Percentiles rank a stretch among this genome's conserved stretches.
phyloP scores from a whole-genome alignment of 768 basidiomycete genomes.

The Amylocystis lapponica region DNA sequence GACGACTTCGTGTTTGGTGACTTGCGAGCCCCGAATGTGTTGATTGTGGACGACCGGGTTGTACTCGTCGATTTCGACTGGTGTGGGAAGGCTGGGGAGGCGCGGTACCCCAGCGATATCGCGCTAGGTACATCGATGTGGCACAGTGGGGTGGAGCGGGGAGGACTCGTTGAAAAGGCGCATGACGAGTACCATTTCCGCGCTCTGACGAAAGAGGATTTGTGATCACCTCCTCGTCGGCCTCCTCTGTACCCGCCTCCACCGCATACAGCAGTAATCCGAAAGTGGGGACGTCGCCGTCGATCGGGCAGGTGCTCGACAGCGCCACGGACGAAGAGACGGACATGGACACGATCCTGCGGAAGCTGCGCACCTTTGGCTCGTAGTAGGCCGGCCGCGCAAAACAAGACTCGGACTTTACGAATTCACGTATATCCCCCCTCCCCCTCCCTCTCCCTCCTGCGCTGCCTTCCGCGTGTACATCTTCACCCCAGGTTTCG shows the following conservation, averaged over 20 bases:
- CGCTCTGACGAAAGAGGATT: background rate
- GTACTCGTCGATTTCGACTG: slow-evolving; percentile 5
- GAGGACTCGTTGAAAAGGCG: slow-evolving; percentile 5
- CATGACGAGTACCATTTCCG: slow-evolving; percentile 5
- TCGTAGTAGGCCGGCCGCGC: background rate
- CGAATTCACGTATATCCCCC: background rate
- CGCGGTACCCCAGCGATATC: slow-evolving; percentile 8
- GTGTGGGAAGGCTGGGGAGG: slow-evolving; percentile 4
- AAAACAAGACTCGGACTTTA: background rate
- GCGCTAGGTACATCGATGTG: background rate
- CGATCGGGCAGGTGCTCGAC: slow-evolving; percentile 50
- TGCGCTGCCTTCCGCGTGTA: background rate
- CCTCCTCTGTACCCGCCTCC: slow-evolving; percentile 11
- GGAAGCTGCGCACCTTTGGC: background rate
- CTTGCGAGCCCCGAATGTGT: slow-evolving; percentile 3
- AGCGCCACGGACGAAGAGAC: slow-evolving; percentile 10
- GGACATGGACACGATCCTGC: slow-evolving; percentile 30
- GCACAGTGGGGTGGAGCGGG: slow-evolving; percentile 4
- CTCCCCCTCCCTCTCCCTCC: background rate
- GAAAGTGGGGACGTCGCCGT: slow-evolving; percentile 45
- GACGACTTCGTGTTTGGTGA: background rate
- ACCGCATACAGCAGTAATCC: slow-evolving; percentile 41
- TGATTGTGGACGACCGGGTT: slow-evolving; percentile 16
- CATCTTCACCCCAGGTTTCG: background rate
- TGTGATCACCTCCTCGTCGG: slow-evolving; percentile 6